Percentiles rank a stretch among this genome's conserved stretches.
phyloP scores from a whole-genome alignment of 768 basidiomycete genomes.

The Pulveroboletus sp. region DNA sequence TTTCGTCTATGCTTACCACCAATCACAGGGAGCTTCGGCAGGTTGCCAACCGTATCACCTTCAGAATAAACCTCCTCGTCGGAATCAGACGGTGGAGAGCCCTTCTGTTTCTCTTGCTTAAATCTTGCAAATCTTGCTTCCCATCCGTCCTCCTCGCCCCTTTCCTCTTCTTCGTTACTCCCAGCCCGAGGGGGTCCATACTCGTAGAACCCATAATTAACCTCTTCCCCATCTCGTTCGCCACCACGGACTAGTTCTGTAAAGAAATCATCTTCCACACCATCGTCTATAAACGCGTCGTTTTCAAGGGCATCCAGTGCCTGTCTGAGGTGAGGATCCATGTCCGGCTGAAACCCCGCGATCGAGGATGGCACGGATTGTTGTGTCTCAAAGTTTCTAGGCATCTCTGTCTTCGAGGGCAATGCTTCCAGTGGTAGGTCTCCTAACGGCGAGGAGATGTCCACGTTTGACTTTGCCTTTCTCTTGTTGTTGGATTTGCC shows the following conservation, averaged over 20 bases:
- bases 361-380: slow-evolving; percentile 79
- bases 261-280: slow-evolving; percentile 72
- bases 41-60: slow-evolving; percentile 73
- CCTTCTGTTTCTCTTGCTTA: slow-evolving; percentile 46
- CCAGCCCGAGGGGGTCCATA: slow-evolving; percentile 26
- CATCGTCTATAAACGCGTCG: slow-evolving; percentile 86
- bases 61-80: slow-evolving; percentile 59
- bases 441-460: slow-evolving; percentile 38
- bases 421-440: slow-evolving; percentile 67
- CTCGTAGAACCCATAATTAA: slow-evolving; percentile 66
- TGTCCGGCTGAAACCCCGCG: slow-evolving; percentile 87
- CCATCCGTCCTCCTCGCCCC: slow-evolving; percentile 48
- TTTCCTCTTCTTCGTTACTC: slow-evolving; percentile 22
- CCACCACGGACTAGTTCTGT: slow-evolving; percentile 65
- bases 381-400: slow-evolving; percentile 68
- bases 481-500: slow-evolving; percentile 25
- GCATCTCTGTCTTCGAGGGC: slow-evolving; percentile 70
- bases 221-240: slow-evolving; percentile 52
- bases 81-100: slow-evolving; percentile 33
- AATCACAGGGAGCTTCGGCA: slow-evolving; percentile 74
- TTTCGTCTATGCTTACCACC: slow-evolving; percentile 71
- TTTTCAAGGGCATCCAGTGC: slow-evolving; percentile 92
- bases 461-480: slow-evolving; percentile 37
- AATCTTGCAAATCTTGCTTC: slow-evolving; percentile 78
- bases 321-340: slow-evolving; percentile 94